Evolutionary conservation across 768 basidiomycete genomes (phyloP).

Genomic region (Psilocybe tampanensis): DNA sequence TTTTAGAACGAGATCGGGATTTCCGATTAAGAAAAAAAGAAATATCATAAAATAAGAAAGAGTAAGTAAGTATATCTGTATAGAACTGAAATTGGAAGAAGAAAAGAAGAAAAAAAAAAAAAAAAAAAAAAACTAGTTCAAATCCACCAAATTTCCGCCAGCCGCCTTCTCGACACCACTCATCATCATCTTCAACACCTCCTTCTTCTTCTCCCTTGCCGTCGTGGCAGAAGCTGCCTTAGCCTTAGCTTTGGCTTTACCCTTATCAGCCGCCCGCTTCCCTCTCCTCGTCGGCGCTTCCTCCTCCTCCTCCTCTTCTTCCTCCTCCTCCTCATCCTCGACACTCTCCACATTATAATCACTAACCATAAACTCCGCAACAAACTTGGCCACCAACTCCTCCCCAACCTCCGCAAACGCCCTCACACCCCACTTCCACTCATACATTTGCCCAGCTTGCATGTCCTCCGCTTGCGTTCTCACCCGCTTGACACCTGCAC

Average conservation of each 20-base stretch:
- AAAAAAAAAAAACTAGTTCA: background rate
- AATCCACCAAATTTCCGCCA: slow-evolving; percentile 40
- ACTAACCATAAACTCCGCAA: slow-evolving; percentile 77
- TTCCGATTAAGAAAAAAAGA: too few relatives aligned
- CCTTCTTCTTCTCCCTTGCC: slow-evolving; percentile 31
- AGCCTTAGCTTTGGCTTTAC: too few relatives aligned
- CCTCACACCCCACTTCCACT: slow-evolving; percentile 88
- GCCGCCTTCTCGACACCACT: slow-evolving; percentile 65
- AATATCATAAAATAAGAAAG: too few relatives aligned
- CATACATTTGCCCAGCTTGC: slow-evolving; percentile 46
- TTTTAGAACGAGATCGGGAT: too few relatives aligned
- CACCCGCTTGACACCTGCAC: slow-evolving; percentile 56
- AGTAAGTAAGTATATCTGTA: too few relatives aligned
- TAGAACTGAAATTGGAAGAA: too few relatives aligned
- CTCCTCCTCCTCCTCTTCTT: slow-evolving; percentile 11
- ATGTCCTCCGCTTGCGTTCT: slow-evolving; percentile 41
- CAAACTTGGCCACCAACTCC: slow-evolving; percentile 68
- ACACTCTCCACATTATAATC: slow-evolving; percentile 33
- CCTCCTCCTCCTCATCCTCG: slow-evolving; percentile 39
- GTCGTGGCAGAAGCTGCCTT: background rate
- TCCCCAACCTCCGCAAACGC: slow-evolving; percentile 87
- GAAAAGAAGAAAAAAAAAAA: background rate
- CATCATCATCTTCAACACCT: slow-evolving; percentile 47
- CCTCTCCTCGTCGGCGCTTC: too few relatives aligned
- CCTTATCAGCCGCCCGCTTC: too few relatives aligned